Conservation (phyloP, 106 monocot species). For the Dioscorea dumetorum region DNA sequence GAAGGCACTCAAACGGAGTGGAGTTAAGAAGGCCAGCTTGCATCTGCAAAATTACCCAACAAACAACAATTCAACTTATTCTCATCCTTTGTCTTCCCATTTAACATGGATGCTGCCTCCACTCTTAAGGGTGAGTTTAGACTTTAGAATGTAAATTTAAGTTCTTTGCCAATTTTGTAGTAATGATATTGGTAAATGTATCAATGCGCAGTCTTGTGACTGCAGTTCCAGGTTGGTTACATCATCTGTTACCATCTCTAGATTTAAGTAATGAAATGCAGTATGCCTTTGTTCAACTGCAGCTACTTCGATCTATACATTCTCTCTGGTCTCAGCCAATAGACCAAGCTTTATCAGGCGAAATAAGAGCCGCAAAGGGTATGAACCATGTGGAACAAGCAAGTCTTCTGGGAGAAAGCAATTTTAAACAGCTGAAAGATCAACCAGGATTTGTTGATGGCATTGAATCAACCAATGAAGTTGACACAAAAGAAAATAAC, state of each 20-base stretch:
- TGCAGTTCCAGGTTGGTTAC: no score
- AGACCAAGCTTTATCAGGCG: conserved; percentile 47
- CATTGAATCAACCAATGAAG: conserved; percentile 45
- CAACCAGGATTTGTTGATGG: conserved; percentile 40
- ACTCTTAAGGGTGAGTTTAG: conserved; percentile 56
- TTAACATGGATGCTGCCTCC: conserved; percentile 95
- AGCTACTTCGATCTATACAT: conserved; percentile 81
- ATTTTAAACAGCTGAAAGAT: conserved; percentile 44
- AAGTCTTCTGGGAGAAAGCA: conserved; percentile 78
- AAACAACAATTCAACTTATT: conserved; percentile 20
- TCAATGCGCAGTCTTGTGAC: no score
- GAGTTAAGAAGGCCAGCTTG: conserved; percentile 48
- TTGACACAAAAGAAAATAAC: conserved; percentile 60
- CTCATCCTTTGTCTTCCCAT: conserved; percentile 88
- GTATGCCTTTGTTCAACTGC: conserved; percentile 15
- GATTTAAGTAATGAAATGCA: not conserved
- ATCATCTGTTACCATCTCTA: not conserved
- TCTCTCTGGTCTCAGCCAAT: conserved; percentile 75
- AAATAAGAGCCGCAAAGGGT: conserved; percentile 74
- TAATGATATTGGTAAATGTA: no score
- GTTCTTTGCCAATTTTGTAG: no score
- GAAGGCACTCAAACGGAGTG: conserved; percentile 93
- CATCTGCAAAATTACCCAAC: conserved; percentile 21
- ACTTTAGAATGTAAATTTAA: no score
- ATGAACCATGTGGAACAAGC: conserved; percentile 67